These are phyloP conservation scores for Euphorbia celastroides DNA, from an alignment of 441 rosid genomes.

Conservation along the genomic window DNA sequence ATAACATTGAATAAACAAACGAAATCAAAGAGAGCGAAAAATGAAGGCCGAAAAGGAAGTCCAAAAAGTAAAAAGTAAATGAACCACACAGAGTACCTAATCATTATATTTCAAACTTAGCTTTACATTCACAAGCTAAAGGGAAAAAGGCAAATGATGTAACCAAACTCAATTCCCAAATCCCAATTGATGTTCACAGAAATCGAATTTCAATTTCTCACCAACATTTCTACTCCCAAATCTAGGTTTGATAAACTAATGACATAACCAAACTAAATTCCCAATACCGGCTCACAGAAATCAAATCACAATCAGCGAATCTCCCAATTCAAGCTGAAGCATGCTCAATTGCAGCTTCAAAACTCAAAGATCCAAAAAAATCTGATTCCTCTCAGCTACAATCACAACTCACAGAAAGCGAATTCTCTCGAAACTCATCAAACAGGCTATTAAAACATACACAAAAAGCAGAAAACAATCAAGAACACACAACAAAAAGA, in stretches of 20 bases:
- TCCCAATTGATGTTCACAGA: too few species aligned
- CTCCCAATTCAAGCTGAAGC: neutral
- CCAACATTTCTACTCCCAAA: too few species aligned
- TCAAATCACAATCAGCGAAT: neutral
- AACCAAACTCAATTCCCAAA: too few species aligned
- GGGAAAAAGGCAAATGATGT: neutral
- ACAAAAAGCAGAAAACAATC: neutral
- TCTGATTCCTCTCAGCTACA: neutral
- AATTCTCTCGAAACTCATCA: too few species aligned
- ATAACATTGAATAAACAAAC: neutral
- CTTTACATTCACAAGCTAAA: neutral
- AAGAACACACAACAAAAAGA: too few species aligned
- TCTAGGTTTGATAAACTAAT: too few species aligned
- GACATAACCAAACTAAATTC: too few species aligned
- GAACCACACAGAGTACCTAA: neutral
- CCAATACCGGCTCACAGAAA: neutral
- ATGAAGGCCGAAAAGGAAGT: neutral
- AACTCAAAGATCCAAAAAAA: conserved; percentile 24
- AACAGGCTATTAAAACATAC: too few species aligned
- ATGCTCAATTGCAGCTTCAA: conserved; percentile 5
- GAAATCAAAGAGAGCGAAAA: neutral
- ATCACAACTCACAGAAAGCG: neutral
- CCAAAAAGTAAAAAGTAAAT: neutral
- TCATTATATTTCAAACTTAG: neutral
- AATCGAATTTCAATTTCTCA: too few species aligned